Conservation (phyloP, 495 filamentous ascomycete genomes). For the Aspergillus biplanus region DNA sequence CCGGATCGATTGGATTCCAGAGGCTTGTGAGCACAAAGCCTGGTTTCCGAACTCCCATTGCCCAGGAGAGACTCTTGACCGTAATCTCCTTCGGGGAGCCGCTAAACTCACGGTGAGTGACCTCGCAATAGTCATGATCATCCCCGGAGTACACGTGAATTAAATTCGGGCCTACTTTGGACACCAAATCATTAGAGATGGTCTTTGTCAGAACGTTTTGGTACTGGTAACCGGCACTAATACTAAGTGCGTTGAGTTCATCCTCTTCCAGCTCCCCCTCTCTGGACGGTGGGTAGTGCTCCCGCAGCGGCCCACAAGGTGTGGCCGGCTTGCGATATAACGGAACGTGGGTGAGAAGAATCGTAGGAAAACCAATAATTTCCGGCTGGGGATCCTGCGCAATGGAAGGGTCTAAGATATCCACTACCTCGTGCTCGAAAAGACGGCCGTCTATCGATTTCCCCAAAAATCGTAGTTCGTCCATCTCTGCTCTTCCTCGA, state of each 20-base stretch:
- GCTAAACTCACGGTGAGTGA: slow-evolving; percentile 71
- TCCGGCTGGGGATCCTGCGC: slow-evolving; percentile 28
- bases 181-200: slow-evolving; percentile 72
- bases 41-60: slow-evolving; percentile 92
- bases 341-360: slow-evolving; percentile 89
- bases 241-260: slow-evolving; percentile 73
- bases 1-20: slow-evolving; percentile 81
- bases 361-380: slow-evolving; percentile 67
- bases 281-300: slow-evolving; percentile 73
- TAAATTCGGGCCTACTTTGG: slow-evolving; percentile 71
- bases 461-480: slow-evolving; percentile 44
- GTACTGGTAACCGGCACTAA: slow-evolving; percentile 87
- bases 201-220: slow-evolving; percentile 85
- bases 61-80: slow-evolving; percentile 91
- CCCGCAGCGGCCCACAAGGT: slow-evolving; percentile 87
- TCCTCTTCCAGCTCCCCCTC: slow-evolving; percentile 67
- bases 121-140: slow-evolving; percentile 97
- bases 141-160: slow-evolving; percentile 88
- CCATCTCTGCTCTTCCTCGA: slow-evolving; percentile 45
- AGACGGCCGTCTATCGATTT: slow-evolving; percentile 48
- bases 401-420: slow-evolving; percentile 33
- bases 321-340: slow-evolving; percentile 80
- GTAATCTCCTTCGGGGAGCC: slow-evolving; percentile 83
- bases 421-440: slow-evolving; percentile 51
- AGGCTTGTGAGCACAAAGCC: slow-evolving; percentile 88